Conservation (phyloP, 495 filamentous ascomycete genomes). For the Hypoxylon trugodes region DNA sequence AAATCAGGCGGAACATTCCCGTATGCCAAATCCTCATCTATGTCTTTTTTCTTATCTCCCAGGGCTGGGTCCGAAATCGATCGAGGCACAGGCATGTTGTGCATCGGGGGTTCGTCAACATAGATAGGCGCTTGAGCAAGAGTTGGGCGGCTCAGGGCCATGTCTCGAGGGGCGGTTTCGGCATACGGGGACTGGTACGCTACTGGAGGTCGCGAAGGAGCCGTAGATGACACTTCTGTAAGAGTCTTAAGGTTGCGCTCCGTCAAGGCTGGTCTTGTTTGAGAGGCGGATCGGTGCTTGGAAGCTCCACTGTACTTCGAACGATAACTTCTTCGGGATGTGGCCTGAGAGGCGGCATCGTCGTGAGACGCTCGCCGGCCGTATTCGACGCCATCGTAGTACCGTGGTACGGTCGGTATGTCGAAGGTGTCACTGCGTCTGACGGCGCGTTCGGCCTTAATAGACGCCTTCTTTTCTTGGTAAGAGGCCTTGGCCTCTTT, state of each 20-base stretch:
- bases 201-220: slow-evolving; percentile 51
- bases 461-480: slow-evolving; percentile 79
- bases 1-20: slow-evolving; percentile 70
- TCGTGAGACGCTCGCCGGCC: slow-evolving; percentile 47
- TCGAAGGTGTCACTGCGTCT: slow-evolving; percentile 56
- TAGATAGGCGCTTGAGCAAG: slow-evolving; percentile 43
- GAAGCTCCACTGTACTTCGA: slow-evolving; percentile 37
- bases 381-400: slow-evolving; percentile 38
- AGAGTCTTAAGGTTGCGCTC: slow-evolving; percentile 52
- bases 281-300: slow-evolving; percentile 38
- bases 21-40: slow-evolving; percentile 92
- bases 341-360: slow-evolving; percentile 49
- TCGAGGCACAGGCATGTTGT: slow-evolving; percentile 46
- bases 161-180: slow-evolving; percentile 50
- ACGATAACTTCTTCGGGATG: slow-evolving; percentile 47
- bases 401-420: slow-evolving; percentile 35
- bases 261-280: slow-evolving; percentile 49
- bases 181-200: slow-evolving; percentile 53
- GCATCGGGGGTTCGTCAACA: slow-evolving; percentile 26
- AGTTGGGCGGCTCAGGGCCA: slow-evolving; percentile 48
- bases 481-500: slow-evolving; percentile 89
- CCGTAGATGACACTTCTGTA: slow-evolving; percentile 53
- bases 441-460: slow-evolving; percentile 68
- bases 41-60: slow-evolving; percentile 59
- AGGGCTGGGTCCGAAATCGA: slow-evolving; percentile 53